Evolutionary conservation across 495 filamentous ascomycete species (phyloP).

Genomic region (Aspergillus baeticus): DNA sequence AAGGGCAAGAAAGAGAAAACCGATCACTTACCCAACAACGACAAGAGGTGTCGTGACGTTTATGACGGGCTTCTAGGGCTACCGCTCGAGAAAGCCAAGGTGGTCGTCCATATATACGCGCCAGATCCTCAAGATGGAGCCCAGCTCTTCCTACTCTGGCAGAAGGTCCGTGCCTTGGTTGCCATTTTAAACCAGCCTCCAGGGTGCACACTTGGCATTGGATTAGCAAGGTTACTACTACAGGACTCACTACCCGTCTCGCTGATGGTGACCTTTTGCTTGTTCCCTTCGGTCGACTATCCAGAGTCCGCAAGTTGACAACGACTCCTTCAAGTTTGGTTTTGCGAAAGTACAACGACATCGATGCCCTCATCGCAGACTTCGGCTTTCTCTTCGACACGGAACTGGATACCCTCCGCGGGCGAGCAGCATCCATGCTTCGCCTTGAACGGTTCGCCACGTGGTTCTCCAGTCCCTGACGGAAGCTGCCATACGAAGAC

Average conservation of each 20-base stretch:
- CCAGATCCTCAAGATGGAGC: slow-evolving; percentile 10
- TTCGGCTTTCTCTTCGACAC: slow-evolving; percentile 12
- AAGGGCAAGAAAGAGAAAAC: neutral
- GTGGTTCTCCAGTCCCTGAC: neutral
- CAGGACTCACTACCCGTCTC: neutral
- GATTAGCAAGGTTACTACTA: neutral
- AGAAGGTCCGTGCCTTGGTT: neutral
- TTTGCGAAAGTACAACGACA: neutral
- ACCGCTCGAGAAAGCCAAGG: slow-evolving; percentile 5
- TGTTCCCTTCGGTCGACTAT: slow-evolving; percentile 5
- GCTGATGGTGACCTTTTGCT: slow-evolving; percentile 10
- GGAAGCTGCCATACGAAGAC: neutral
- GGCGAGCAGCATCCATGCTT: neutral
- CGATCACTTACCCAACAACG: too few species aligned
- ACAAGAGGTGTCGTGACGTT: neutral
- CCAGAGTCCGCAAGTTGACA: neutral
- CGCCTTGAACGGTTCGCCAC: neutral
- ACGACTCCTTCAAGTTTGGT: neutral
- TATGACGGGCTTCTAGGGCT: neutral
- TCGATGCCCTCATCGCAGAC: neutral
- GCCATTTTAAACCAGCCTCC: neutral
- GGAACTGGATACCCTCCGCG: neutral
- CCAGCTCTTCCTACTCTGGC: slow-evolving; percentile 10
- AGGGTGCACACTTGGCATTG: slow-evolving; percentile 5
- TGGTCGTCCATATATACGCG: slow-evolving; percentile 9